Evolutionary conservation across 306 rosid genomes (phyloP), one percentile per base, ranked within the genome.

Genomic region (Amphicarpaea edgeworthii): DNA sequence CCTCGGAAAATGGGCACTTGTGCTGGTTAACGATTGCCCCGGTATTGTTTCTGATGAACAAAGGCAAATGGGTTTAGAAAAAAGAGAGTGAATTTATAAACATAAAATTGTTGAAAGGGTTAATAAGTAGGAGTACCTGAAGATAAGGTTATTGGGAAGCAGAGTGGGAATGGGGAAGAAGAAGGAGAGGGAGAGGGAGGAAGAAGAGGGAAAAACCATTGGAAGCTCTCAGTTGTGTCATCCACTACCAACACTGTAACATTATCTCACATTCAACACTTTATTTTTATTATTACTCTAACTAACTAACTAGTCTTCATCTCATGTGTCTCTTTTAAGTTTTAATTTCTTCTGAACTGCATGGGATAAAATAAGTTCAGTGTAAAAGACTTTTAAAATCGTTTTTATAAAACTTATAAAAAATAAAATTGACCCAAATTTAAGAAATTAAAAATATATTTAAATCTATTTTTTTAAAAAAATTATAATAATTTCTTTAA

Each of bases 161-260:
- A 76, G 59, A 68, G 77, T 64, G 16, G 58, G 51, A 62, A 21
- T 79, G 70, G 90, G 66, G 8, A 82, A 58, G 77, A 77, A 77
- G 83, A 77, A 79, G 45, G 88, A 82, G 7, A 70, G 85, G 74
- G 85, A 79, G 12, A 73, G 88, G 76, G 85, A 79, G 7, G 37
- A 30, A 0, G 87, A 83, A 87, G 88, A 82, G 69, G 85, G 89
- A 68, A 84, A 81, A 75, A 77, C 84, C 95, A 91, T 89, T 68
- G 72, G 19, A 11, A 51, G 49, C 20, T 70, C 64, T 49, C 30
- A 28, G 17, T 40, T 58, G 26, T 73, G 24, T 42, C 68, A 57
- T 41, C 41, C 55, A 41, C 67, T 24, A 41, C 55, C 0, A 38
- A 38, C 73, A n/a, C 59, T 46, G 73, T 49, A 30, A 28, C 80